These are phyloP conservation scores for Aegilops bicornis DNA, from an alignment of 176 grass and related monocot species.

Conservation along the genomic window DNA sequence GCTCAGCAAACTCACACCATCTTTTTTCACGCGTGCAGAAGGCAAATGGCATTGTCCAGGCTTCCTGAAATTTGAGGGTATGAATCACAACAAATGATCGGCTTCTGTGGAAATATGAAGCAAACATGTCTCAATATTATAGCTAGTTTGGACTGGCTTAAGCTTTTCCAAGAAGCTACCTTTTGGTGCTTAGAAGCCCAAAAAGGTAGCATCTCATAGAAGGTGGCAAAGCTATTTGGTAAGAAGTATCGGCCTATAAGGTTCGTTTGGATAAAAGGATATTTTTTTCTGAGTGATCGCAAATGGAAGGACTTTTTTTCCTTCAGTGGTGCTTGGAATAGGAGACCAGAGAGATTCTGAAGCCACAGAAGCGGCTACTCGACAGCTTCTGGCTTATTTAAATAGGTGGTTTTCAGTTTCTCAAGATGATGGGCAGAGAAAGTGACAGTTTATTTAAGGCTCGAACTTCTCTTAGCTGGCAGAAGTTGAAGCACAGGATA, in stretches of 20 bases:
- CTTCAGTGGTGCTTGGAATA: not conserved
- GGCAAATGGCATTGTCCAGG: constrained; percentile 99
- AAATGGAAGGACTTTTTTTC: not conserved
- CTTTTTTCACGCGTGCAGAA: constrained; percentile 97
- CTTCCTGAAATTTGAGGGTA: constrained; percentile 68
- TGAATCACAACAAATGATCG: constrained; percentile 16
- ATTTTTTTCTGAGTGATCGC: not conserved
- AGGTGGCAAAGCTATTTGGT: not conserved
- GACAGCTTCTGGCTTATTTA: not conserved
- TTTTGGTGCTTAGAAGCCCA: not conserved
- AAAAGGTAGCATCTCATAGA: not conserved
- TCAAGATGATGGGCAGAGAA: not conserved
- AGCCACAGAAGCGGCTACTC: not conserved
- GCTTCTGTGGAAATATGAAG: constrained; percentile 28
- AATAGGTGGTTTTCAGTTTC: not conserved
- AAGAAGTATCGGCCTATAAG: not conserved
- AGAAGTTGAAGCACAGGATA: constrained; percentile 1
- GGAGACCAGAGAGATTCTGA: not conserved
- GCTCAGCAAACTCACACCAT: constrained; percentile 98
- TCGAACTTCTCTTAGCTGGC: not conserved
- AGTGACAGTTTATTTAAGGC: not conserved
- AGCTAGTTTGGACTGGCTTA: not conserved
- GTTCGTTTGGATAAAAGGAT: not conserved
- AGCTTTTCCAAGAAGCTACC: not conserved
- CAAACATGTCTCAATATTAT: not conserved